Evolutionary conservation across 2,329 filamentous ascomycete genomes (phyloP), one percentile per base, ranked within the genome.

Genomic region (Fusarium graminum): DNA sequence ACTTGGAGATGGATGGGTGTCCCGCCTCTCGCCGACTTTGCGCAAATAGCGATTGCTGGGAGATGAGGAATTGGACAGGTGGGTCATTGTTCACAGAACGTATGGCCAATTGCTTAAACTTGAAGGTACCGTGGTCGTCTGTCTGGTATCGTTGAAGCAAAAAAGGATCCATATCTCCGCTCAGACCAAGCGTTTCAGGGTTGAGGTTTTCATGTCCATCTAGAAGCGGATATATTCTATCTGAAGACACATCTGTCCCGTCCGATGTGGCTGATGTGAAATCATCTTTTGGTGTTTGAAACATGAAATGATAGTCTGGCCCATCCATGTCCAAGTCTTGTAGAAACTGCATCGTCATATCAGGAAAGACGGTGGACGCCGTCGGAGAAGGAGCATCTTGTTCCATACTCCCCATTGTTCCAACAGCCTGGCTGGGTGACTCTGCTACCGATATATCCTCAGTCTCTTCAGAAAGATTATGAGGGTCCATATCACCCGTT

Each of bases 91-190:
- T 39, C 2, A 57, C 47, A 3, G 53, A 53, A 4, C 26, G 26
- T 3, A 57, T 57, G 3, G 49, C 47, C 2, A 57, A 16, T 4
- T 53, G 47, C 2, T 57, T 57, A 12, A 57, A 57, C 13, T 57
- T 57, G 17, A 57, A 44, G 0, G 53, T 39, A 0, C 47, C 53
- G 0, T 57, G 30, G 3, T 57, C 47, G 4, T 57, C 47, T 3
- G 47, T 38, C 8, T 30, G 39, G 3, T 57, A 57, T 2, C 25
- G 53, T 1, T 43, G 53, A 0, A 57, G 26, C 1, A 57, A 6
- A 7, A 44, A 57, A 9, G 53, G 53, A 19, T 57, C 53, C 53
- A 57, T 57, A 4, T 53, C 53, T 14, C 39, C 53, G 7, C 29
- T 53, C 4, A 36, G 12, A 3, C 53, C 53, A 9, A 57, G 53